Percentiles rank a stretch among this genome's conserved stretches.
Evolutionary conservation across 306 rosid genomes (phyloP).

Genomic region (Argentina anserina): DNA sequence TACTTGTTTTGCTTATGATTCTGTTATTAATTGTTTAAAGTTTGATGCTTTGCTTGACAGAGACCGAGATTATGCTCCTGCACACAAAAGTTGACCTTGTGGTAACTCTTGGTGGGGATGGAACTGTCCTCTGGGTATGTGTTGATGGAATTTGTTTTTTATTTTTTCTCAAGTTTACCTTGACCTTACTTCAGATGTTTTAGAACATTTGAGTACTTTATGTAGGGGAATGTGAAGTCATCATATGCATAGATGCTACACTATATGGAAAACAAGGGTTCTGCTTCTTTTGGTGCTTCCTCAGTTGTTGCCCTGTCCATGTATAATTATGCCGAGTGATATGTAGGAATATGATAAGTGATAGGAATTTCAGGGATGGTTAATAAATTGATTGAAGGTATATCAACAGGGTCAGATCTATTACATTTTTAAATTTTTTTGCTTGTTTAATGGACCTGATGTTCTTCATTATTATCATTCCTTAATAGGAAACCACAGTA

Average conservation of each 20-base stretch:
- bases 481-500: not conserved
- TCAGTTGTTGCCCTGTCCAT: not conserved
- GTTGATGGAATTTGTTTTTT: conserved; percentile 19
- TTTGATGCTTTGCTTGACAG: conserved; percentile 40
- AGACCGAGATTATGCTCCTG: conserved; percentile 51
- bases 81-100: conserved; percentile 91
- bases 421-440: not conserved
- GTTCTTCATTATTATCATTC: not conserved
- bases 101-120: conserved; percentile 96
- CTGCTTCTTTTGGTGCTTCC: not conserved
- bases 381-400: not conserved
- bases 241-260: not conserved
- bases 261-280: not conserved
- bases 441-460: not conserved
- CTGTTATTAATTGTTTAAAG: conserved; percentile 15
- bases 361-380: not conserved
- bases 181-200: not conserved
- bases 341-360: not conserved
- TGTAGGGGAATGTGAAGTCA: not conserved
- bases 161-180: conserved; percentile 17
- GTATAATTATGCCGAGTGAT: not conserved
- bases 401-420: not conserved
- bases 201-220: not conserved
- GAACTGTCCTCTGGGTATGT: conserved; percentile 95
- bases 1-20: conserved; percentile 3